A percentile compares a stretch with the other conserved stretches of the same genome.
Evolutionary conservation across 2,329 filamentous ascomycete species (phyloP).

Genomic region (Reticulascus tulasneorum): DNA sequence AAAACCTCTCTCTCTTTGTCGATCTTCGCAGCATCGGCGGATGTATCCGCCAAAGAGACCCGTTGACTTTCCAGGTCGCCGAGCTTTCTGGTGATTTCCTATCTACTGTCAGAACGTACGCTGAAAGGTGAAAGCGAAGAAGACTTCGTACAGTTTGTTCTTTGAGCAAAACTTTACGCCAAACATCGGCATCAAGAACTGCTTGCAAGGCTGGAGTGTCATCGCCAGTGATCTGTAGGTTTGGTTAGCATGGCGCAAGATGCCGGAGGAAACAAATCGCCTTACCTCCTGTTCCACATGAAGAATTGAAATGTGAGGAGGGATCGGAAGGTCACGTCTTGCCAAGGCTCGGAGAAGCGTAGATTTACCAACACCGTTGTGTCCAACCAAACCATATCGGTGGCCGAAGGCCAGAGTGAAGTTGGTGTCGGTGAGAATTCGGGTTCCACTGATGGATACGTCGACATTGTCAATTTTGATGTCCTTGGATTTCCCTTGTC

Average conservation of each 20-base stretch:
- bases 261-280: too few relatives aligned
- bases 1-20: conserved; percentile 86
- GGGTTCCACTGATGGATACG: conserved; percentile 81
- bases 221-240: conserved; percentile 75
- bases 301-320: conserved; percentile 95
- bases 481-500: conserved; percentile 90
- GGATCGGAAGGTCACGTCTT: conserved; percentile 88
- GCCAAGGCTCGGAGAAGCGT: conserved; percentile 91
- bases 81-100: conserved; percentile 75
- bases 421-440: conserved; percentile 87
- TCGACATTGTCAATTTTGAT: conserved; percentile 97
- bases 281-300: conserved; percentile 95
- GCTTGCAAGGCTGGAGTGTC: conserved; percentile 94
- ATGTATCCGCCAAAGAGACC: conserved; percentile 81
- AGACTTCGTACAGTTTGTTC: conserved; percentile 71
- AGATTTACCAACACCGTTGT: conserved; percentile 98
- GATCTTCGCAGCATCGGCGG: conserved; percentile 77
- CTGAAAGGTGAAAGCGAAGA: neutral
- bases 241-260: conserved; percentile 16
- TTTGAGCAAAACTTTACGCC: conserved; percentile 89
- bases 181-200: conserved; percentile 94
- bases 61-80: conserved; percentile 74
- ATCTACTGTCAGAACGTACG: conserved; percentile 24
- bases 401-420: conserved; percentile 88
- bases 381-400: conserved; percentile 93